phyloP scores from a whole-genome alignment of 2,329 filamentous ascomycete species.

The Claviceps humidiphila region DNA sequence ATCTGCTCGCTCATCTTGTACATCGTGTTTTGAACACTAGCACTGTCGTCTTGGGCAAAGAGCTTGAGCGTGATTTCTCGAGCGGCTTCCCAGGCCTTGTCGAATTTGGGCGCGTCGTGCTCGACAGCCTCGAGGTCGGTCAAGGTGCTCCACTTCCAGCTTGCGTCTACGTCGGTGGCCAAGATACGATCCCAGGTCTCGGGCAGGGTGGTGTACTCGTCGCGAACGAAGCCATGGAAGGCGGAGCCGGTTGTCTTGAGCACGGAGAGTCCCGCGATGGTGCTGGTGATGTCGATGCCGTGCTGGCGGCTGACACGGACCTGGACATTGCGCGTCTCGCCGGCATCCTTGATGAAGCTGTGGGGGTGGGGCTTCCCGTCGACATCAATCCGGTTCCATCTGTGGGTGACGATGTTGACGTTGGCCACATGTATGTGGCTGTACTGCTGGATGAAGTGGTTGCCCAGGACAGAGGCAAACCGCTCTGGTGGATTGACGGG shows the following conservation, averaged over 20 bases:
- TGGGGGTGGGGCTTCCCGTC: conserved; percentile 88
- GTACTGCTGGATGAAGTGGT: conserved; percentile 83
- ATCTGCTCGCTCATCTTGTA: conserved; percentile 96
- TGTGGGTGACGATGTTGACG: conserved; percentile 69
- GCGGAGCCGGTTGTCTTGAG: conserved; percentile 94
- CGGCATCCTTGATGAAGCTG: conserved; percentile 82
- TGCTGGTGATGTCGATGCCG: conserved; percentile 64
- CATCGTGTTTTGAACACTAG: conserved; percentile 94
- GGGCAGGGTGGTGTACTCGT: conserved; percentile 81
- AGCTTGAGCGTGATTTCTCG: conserved; percentile 76
- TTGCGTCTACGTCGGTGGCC: conserved; percentile 79
- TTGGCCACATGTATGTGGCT: conserved; percentile 76
- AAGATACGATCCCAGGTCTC: conserved; percentile 94
- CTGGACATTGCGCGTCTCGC: conserved; percentile 75
- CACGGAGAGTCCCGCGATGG: conserved; percentile 70
- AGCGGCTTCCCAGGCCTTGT: conserved; percentile 66
- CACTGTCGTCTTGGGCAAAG: conserved; percentile 81
- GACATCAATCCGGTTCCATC: conserved; percentile 80
- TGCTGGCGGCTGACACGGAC: conserved; percentile 52
- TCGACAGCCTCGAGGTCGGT: conserved; percentile 52
- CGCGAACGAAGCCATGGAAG: conserved; percentile 86
- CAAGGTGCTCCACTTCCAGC: conserved; percentile 76
- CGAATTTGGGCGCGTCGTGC: conserved; percentile 52
- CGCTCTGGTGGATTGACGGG: conserved; percentile 88
- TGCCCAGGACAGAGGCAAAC: conserved; percentile 70